These are phyloP conservation scores for Delitschia confertaspora DNA, from an alignment of 495 filamentous ascomycete genomes.

Conservation along the genomic window DNA sequence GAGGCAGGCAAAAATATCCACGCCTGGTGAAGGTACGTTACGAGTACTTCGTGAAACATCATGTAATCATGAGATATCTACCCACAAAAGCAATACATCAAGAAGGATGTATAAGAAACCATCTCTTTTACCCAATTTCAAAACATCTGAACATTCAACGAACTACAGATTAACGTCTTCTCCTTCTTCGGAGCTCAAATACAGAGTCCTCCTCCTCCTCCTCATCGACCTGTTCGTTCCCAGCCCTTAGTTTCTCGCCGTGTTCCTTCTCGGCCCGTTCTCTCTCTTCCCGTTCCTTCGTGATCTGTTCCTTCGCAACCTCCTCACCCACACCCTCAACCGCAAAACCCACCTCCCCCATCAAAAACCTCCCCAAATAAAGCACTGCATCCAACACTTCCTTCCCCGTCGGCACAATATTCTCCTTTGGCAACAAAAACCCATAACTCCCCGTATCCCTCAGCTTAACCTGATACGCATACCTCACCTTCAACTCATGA, in stretches of 20 bases:
- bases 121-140: not conserved
- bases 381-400: constrained; percentile 75
- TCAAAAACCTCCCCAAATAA: constrained; percentile 69
- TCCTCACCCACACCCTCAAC: not conserved
- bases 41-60: too few species aligned
- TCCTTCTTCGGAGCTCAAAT: constrained; percentile 1
- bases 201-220: not conserved
- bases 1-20: too few species aligned
- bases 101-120: too few species aligned
- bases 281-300: not conserved
- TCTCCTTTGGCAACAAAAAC: constrained; percentile 75
- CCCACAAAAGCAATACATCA: too few species aligned
- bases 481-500: constrained; percentile 70
- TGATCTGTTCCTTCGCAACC: not conserved
- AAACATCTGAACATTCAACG: not conserved
- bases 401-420: constrained; percentile 84
- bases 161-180: not conserved
- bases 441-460: constrained; percentile 92
- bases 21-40: too few species aligned
- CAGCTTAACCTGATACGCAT: constrained; percentile 89
- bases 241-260: not conserved
- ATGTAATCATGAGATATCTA: too few species aligned
- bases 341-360: constrained; percentile 42
- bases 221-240: not conserved
- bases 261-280: not conserved